Evolutionary conservation across 129 eudicot genomes (phyloP), one percentile per base, ranked within the genome.

Genomic region (Erigeron canadensis): DNA sequence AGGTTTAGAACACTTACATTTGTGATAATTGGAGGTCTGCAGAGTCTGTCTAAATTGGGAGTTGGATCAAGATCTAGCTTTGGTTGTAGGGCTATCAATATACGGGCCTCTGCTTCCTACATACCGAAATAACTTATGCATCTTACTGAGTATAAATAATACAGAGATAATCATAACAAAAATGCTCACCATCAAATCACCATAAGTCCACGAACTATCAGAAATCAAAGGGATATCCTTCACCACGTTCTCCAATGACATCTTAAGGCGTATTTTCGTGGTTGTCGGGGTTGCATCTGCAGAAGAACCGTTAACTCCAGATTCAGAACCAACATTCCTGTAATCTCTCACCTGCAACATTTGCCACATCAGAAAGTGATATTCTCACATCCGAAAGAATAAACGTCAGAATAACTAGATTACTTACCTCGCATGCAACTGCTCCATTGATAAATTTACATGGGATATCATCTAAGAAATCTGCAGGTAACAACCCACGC

Each of bases 91-190:
- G 93, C 96, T 64, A 84, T 90, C 65, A 94, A 62, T 45, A 94
- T 81, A 23, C 96, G 86, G 55, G 99, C 87, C 69, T 94, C 99
- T 45, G 83, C 97, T 86, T 94, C 99, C 98, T 93, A 70, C 66
- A 86, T 0, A 45, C 78, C 79, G 64, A 37, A 22, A 43, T 10
- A 5, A 71, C 71, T n/a, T 23, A 51, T 8, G 23, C 23, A 84
- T 53, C 51, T 65, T 71, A 60, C 22, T 21, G 13, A 18, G 23
- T 21, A 57, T 67, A 61, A 16, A 16, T 50, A 23, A 63, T 11
- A 28, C 21, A 17, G 16, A 48, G 41, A 72, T 21, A 19, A 62
- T 48, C 82, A 64, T 22, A 48, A 54, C 42, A 64, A 47, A 56
- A 34, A 57, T 43, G 50, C 90, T 81, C 77, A 93, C 98, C 99